Evolutionary conservation across 2,329 filamentous ascomycete genomes (phyloP), one percentile per base, ranked within the genome.

Genomic region (Botryosphaeria agaves): DNA sequence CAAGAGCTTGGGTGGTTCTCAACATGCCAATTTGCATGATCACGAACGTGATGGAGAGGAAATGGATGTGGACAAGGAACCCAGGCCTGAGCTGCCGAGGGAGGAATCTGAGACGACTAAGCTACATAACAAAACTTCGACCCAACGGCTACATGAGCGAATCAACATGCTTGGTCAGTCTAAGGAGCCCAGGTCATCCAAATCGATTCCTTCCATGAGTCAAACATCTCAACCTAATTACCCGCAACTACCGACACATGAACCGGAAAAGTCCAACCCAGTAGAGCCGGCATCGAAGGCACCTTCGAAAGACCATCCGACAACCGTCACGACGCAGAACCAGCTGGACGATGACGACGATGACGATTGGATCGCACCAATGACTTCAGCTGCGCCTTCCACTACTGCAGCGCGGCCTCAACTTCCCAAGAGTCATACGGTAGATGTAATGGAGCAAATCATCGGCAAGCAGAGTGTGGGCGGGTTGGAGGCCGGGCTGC

Each of bases 71-170:
- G 53, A 57, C 32, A 54, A 67, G 35, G 49, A 59, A n/a, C 47
- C 58, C 4, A 44, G 51, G 12, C 42, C 45, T 3, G 39, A 41
- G 3, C 39, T 44, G 5, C 46, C 52, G 14, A 52, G 60, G 27
- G 45, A 59, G 18, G 64, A 72, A 15, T 56, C 59, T 1, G 65
- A 65, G 26, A 61, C 62, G 18, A 63, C 66, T 5, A 68, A 64
- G 40, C 52, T 66, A 2, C 76, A 87, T 45, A 83, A 74, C 53
- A 91, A 91, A 50, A 85, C 83, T 0, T 91, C 89, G n/a, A 93
- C 89, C 0, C 85, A 95, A 51, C 68, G 81, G 26, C 62, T 98
- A 11, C 84, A 93, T 40, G 87, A 95, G 44, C 83, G 85, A 43
- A 95, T 98, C 43, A 92, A 75, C 37, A 69, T 75, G 63, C 62